A percentile compares a stretch with the other conserved stretches of the same genome.
phyloP scores from a whole-genome alignment of 495 filamentous ascomycete species.

The Hyaloscypha variabilis region DNA sequence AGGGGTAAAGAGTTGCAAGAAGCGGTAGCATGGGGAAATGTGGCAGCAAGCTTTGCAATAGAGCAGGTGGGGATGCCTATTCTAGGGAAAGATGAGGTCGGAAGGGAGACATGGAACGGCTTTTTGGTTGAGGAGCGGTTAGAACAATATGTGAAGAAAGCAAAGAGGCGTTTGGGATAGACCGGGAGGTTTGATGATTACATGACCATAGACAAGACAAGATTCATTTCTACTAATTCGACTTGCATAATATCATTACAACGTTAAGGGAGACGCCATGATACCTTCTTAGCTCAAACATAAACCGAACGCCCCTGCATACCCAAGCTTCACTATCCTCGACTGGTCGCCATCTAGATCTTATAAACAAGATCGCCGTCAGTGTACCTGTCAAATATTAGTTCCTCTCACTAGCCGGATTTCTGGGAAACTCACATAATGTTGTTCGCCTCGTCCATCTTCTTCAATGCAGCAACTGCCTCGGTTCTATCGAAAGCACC shows the following conservation, averaged over 20 bases:
- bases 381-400: constrained; percentile 31
- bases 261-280: constrained; percentile 2
- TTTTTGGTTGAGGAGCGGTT: constrained; percentile 55
- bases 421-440: constrained; percentile 77
- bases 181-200: constrained; percentile 1
- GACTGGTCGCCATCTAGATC: constrained; percentile 32
- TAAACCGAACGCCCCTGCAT: constrained; percentile 3
- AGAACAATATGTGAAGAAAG: constrained; percentile 46
- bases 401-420: constrained; percentile 3
- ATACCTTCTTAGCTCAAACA: constrained; percentile 1
- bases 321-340: constrained; percentile 4
- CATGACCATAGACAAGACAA: constrained; percentile 13
- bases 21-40: constrained; percentile 76
- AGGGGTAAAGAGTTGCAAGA: constrained; percentile 62
- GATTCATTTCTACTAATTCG: constrained; percentile 5
- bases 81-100: constrained; percentile 51
- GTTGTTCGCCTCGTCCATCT: constrained; percentile 81
- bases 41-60: constrained; percentile 91
- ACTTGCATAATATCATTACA: constrained; percentile 24
- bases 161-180: constrained; percentile 9
- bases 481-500: constrained; percentile 69
- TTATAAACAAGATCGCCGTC: constrained; percentile 54
- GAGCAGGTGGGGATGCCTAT: constrained; percentile 88
- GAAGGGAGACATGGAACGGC: constrained; percentile 79
- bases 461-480: constrained; percentile 72